Percentiles rank a stretch among this genome's conserved stretches.
Conservation (phyloP, 1,284 basidiomycete genomes). For the Trichosporon sp. region DNA sequence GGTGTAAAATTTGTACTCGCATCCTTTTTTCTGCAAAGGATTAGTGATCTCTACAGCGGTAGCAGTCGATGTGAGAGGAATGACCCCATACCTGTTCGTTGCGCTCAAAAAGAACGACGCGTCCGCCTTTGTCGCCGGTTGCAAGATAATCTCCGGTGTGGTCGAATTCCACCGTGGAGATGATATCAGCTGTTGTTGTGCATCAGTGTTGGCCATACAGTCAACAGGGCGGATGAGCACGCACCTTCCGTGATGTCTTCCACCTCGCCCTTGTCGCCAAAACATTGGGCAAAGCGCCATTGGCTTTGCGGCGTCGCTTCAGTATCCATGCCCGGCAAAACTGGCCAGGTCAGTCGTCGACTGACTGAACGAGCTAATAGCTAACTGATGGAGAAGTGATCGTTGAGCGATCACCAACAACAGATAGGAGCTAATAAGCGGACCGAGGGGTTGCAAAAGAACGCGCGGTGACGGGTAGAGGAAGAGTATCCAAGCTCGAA, state of each 20-base stretch:
- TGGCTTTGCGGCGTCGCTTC: conserved; percentile 66
- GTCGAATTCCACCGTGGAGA: conserved; percentile 99
- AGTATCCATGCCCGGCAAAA: conserved; percentile 63
- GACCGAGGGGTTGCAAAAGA: not conserved
- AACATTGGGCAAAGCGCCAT: conserved; percentile 99
- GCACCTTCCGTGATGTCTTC: conserved; percentile 99
- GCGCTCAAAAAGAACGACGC: conserved; percentile 97
- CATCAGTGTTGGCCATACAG: conserved; percentile 3
- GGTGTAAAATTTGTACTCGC: conserved; percentile 99
- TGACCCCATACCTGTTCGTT: conserved; percentile 82
- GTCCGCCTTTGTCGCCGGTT: conserved; percentile 98
- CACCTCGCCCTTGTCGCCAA: conserved; percentile 98
- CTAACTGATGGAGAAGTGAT: conserved; percentile 4
- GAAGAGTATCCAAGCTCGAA: conserved; percentile 17
- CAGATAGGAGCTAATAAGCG: not conserved
- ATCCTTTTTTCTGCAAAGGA: conserved; percentile 87
- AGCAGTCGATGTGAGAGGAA: not conserved
- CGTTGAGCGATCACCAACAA: not conserved
- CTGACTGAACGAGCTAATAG: not conserved
- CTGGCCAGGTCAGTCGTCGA: conserved; percentile 20
- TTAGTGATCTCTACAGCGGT: conserved; percentile 6
- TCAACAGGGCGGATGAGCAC: conserved; percentile 21
- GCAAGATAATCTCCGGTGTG: conserved; percentile 99
- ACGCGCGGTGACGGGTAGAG: not conserved
- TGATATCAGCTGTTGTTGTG: conserved; percentile 81